These are phyloP conservation scores for Boletus reticuloceps DNA, from an alignment of 768 basidiomycete species.

Conservation along the genomic window DNA sequence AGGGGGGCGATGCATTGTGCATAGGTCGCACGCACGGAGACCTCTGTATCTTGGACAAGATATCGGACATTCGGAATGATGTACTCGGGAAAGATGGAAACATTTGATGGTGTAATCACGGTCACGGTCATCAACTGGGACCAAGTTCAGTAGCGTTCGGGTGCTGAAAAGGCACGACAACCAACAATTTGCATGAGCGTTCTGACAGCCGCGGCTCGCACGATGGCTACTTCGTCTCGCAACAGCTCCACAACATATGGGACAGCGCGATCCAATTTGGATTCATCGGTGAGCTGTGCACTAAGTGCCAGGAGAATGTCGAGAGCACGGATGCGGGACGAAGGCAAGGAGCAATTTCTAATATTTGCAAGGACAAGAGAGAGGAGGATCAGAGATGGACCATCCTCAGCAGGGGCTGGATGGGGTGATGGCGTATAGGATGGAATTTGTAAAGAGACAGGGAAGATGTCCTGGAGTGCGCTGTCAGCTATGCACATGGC, in stretches of 20 bases:
- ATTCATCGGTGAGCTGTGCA: constrained; percentile 86
- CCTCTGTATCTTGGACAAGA: constrained; percentile 79
- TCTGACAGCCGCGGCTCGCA: constrained; percentile 76
- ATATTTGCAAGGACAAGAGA: constrained; percentile 87
- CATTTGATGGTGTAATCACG: constrained; percentile 62
- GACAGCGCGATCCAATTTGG: constrained; percentile 88
- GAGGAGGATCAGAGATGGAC: constrained; percentile 84
- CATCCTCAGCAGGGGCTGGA: constrained; percentile 72
- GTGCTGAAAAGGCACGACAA: constrained; percentile 7
- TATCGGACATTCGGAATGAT: constrained; percentile 88
- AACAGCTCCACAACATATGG: constrained; percentile 89
- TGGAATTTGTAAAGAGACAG: constrained; percentile 67
- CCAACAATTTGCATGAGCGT: constrained; percentile 82
- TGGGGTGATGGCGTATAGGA: constrained; percentile 41
- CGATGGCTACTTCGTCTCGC: constrained; percentile 79
- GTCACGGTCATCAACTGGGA: constrained; percentile 57
- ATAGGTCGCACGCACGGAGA: constrained; percentile 76
- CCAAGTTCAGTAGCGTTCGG: constrained; percentile 25
- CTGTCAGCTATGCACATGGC: background rate
- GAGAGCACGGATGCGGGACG: constrained; percentile 80
- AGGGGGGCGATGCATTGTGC: constrained; percentile 85
- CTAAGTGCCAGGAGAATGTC: constrained; percentile 84
- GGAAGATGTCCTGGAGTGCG: constrained; percentile 63
- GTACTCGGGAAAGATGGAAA: constrained; percentile 89
- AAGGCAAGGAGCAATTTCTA: constrained; percentile 81